Evolutionary conservation across 345 rosid species (phyloP).

Genomic region (Rhizophora mangle): DNA sequence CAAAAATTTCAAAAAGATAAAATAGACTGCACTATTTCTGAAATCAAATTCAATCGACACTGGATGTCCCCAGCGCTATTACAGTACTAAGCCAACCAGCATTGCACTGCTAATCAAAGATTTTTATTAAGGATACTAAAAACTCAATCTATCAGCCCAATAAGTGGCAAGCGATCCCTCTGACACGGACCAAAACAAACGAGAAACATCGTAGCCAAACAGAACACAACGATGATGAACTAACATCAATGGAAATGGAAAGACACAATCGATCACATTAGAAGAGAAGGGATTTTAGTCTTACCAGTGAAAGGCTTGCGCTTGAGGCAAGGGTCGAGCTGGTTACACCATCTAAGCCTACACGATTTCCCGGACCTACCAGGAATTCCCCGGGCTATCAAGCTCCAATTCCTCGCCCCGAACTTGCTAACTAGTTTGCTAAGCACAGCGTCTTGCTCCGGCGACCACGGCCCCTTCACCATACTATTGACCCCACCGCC

Average conservation of each 20-base stretch:
- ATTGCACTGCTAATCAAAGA: background rate
- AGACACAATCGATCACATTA: too few species aligned
- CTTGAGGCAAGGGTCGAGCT: conserved; percentile 77
- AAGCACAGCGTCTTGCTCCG: conserved; percentile 69
- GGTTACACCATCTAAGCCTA: conserved; percentile 81
- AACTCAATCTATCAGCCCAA: conserved; percentile 4
- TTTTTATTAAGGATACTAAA: background rate
- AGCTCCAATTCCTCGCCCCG: conserved; percentile 80
- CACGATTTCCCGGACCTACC: conserved; percentile 86
- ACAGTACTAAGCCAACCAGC: too few species aligned
- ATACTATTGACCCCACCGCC: conserved; percentile 50
- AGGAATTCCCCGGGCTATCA: conserved; percentile 73
- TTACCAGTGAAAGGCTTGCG: conserved; percentile 76
- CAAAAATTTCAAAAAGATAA: too few species aligned
- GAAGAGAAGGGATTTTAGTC: background rate
- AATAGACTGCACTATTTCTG: too few species aligned
- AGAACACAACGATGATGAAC: background rate
- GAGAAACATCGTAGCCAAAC: background rate
- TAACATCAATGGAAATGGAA: background rate
- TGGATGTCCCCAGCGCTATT: too few species aligned
- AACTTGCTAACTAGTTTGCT: conserved; percentile 55
- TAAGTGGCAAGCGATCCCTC: background rate
- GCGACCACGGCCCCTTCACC: conserved; percentile 86
- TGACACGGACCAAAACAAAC: background rate
- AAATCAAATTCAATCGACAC: too few species aligned